Percentiles rank a stretch among this genome's conserved stretches.
phyloP scores from a whole-genome alignment of 345 rosid species.

The Citrus sinensis region DVS_A1.0 CM039163.1:51574001-51574500 shows the following conservation, averaged over 20 bases:
- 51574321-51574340: not conserved
- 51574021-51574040: not conserved
- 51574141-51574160: conserved; percentile 4
- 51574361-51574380: conserved; percentile 4
- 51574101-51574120: not conserved
- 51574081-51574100: not conserved
- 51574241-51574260: conserved; percentile 14
- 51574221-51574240: conserved; percentile 7
- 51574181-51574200: not conserved
- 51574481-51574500: not conserved
- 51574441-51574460: no score
- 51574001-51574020: conserved; percentile 5
- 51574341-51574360: not conserved
- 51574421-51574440: no score
- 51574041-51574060: not conserved
- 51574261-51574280: not conserved
- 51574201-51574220: not conserved
- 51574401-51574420: not conserved
- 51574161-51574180: not conserved
- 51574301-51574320: not conserved
- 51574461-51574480: not conserved
- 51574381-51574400: no score
- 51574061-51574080: not conserved
- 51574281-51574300: conserved; percentile 9
- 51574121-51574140: not conserved